Conservation (phyloP, 768 basidiomycete species). For the Tulasnella sp. region DNA sequence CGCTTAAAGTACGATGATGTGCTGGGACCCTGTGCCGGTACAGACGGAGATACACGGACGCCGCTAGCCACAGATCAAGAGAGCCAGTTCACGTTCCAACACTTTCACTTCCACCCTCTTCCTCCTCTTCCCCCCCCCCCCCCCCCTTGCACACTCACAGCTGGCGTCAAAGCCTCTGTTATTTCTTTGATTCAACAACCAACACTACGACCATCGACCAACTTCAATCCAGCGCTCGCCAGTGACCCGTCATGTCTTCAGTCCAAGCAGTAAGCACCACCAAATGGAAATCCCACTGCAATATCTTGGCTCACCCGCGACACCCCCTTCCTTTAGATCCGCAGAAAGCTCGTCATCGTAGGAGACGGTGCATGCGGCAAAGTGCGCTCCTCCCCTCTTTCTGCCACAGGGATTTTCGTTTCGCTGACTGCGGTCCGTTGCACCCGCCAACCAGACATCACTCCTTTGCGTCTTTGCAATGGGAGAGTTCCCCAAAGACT, state of each 20-base stretch:
- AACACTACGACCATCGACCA: not conserved
- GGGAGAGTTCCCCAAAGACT: slow-evolving; percentile 94
- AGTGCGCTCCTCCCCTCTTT: slow-evolving; percentile 33
- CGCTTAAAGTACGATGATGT: not conserved
- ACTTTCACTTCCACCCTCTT: not conserved
- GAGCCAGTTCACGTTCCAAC: slow-evolving; percentile 5
- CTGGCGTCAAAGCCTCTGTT: not conserved
- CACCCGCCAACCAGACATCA: slow-evolving; percentile 50
- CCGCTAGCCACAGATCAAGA: not conserved
- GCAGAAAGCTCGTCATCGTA: slow-evolving; percentile 92
- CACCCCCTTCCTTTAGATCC: slow-evolving; percentile 53
- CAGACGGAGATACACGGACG: slow-evolving; percentile 9
- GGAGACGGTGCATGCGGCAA: slow-evolving; percentile 99
- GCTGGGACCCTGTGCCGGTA: not conserved
- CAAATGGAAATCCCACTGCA: not conserved
- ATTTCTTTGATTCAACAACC: not conserved
- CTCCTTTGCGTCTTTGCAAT: slow-evolving; percentile 86
- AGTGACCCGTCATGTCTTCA: not conserved
- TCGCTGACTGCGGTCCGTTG: slow-evolving; percentile 21
- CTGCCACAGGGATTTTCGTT: not conserved
- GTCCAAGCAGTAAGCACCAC: slow-evolving; percentile 4
- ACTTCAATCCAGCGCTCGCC: not conserved
- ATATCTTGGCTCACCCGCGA: not conserved
- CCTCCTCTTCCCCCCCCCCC: not conserved
- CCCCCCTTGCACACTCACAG: not conserved